A percentile compares a stretch with the other conserved stretches of the same genome.
These are phyloP conservation scores for Schwanniomyces vanrijiae DNA, from an alignment of 805 yeast species.

Conservation along the genomic window DNA sequence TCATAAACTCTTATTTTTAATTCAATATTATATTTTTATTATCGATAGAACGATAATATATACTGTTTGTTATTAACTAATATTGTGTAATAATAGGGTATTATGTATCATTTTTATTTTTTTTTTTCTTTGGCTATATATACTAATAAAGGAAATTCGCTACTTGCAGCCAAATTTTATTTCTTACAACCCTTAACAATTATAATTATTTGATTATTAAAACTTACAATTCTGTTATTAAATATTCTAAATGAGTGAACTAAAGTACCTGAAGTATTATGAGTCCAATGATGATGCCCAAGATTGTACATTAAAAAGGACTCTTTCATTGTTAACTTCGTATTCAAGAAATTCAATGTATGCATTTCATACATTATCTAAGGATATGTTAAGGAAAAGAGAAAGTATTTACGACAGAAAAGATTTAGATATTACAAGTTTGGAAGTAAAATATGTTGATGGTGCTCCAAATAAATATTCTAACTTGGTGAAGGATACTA, in stretches of 20 bases:
- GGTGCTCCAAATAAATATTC: neutral
- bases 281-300: neutral
- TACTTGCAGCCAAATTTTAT: neutral
- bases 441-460: slow-evolving; percentile 7
- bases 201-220: no score
- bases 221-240: no score
- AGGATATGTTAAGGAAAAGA: neutral
- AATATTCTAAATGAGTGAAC: neutral
- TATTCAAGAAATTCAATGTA: slow-evolving; percentile 2
- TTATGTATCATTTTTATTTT: no score
- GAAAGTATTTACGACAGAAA: neutral
- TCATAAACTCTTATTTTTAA: no score
- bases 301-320: neutral
- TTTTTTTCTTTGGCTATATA: no score
- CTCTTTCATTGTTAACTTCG: neutral
- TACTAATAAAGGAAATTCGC: neutral
- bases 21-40: neutral
- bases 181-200: neutral
- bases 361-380: neutral
- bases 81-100: no score
- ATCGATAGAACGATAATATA: no score
- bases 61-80: no score
- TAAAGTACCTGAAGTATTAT: neutral
- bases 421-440: slow-evolving; percentile 4
- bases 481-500: neutral